Base-by-base conservation (phyloP, 441 rosid species). In the Corymbia calophylla region DNA sequence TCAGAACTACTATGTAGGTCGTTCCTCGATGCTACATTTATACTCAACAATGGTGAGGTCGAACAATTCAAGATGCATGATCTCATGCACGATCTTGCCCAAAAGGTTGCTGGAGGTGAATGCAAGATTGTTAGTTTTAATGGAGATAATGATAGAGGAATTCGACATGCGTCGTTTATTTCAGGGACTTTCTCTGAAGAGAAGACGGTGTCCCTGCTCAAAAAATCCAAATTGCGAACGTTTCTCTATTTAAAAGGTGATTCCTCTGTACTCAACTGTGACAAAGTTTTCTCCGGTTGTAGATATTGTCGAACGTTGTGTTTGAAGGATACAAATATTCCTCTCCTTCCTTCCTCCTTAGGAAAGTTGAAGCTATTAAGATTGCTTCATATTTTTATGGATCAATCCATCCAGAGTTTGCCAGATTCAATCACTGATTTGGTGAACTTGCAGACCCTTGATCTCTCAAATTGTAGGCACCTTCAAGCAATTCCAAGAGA, bases 401-500 rank as follows among this genome's bases (percentile, higher is more conserved):
- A 35, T 12, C 5, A 9, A 10, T 70, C 81, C 1, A 10, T 70
- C 16, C 5, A 19, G 1, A 35, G 29, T 70, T 39, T 70, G 5
- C 48, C 81, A 1, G 21, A 35, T 70, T 70, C 81, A 1, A 35
- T 70, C 8, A 21, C 29, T 3, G 8, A 70, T 19, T 70, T 70
- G 49, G 49, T 70, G 29, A 70, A 70, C 4, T 19, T 70, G 49
- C 48, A 70, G 1, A 9, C 1, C 81, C 81, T 70, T 35, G 8
- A 31, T 5, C 29, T 70, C 81, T 10, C 0, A 0, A 0, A 1
- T 9, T 70, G 81, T 70, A 0, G 0, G 4, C 1, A 5, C 4
- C 81, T 70, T 70, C 1, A 19, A 35, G 19, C 48, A 70, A 35
- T 70, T 5, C 81, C 48, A 1, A 70, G 8, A 70, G 81, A 70